These are phyloP conservation scores for Plantago major DNA, from an alignment of 257 asterid genomes.

Conservation along the genomic window DNA sequence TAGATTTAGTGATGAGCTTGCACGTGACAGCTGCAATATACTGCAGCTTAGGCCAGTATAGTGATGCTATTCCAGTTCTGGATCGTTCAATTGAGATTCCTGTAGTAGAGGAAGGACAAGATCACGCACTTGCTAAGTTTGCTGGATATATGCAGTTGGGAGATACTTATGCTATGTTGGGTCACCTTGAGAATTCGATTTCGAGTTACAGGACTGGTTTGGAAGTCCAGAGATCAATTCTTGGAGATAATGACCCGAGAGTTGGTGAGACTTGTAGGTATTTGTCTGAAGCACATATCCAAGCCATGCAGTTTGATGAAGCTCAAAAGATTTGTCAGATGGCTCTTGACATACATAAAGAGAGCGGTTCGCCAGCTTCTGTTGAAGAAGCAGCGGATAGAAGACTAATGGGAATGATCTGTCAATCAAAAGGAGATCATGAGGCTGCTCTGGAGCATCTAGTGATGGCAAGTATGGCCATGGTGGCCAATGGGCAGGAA, in stretches of 20 bases:
- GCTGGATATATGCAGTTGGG: constrained; percentile 97
- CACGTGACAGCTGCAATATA: constrained; percentile 87
- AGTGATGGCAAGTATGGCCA: constrained; percentile 90
- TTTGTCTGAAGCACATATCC: constrained; percentile 87
- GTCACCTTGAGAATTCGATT: constrained; percentile 78
- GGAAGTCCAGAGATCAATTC: constrained; percentile 58
- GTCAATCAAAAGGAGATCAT: constrained; percentile 79
- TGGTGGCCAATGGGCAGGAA: constrained; percentile 88
- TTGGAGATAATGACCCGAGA: constrained; percentile 81
- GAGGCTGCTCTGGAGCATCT: constrained; percentile 93
- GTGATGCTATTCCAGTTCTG: constrained; percentile 70
- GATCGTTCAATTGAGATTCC: constrained; percentile 77
- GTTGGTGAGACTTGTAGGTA: constrained; percentile 89
- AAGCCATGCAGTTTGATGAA: constrained; percentile 85
- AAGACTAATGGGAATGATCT: constrained; percentile 87
- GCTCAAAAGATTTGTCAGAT: constrained; percentile 75
- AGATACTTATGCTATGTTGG: constrained; percentile 83
- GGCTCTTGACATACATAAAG: constrained; percentile 81
- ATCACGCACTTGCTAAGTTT: constrained; percentile 91
- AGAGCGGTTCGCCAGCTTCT: constrained; percentile 64
- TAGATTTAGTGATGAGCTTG: constrained; percentile 78
- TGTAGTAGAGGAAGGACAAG: constrained; percentile 62
- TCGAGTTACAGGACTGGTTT: constrained; percentile 58
- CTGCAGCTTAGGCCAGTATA: constrained; percentile 69
- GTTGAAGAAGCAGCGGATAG: constrained; percentile 88